Evolutionary conservation across 2,329 filamentous ascomycete genomes (phyloP), one percentile per base, ranked within the genome.

Genomic region (Sarocladium kiliense): DNA sequence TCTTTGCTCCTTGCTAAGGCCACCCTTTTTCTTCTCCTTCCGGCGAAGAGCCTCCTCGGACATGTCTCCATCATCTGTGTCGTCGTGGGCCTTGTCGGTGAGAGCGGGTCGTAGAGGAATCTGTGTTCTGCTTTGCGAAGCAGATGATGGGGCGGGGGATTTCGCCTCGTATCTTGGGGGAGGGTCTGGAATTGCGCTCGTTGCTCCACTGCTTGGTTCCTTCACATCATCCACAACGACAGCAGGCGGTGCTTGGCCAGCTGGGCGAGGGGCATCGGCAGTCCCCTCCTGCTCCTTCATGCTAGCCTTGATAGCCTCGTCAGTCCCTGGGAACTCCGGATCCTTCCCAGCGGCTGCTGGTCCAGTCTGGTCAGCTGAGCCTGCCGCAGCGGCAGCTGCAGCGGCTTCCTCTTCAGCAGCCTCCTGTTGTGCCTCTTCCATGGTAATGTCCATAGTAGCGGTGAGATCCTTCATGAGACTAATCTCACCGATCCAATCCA

Each of bases 391-490:
- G 59, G 84, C 81, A 54, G 71, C 71, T 14, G 73, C 74, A 21
- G 73, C 75, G n/a, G 77, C 76, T 2, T 75, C 76, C 16, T 80
- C 78, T 4, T 79, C 80, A 36, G 79, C 75, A 26, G 77, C 77
- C 2, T 75, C 74, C 45, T 82, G 85, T 58, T 87, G 84, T 62
- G 88, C 87, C 64, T 91, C 89, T 55, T 89, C 80, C 85, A 91
- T 93, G 19, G 91, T 92, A 62, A 99, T 97, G 66, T 99, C 94
- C 93, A 99, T 97, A 44, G 92, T 96, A 66, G 91, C 91, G 18
- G 93, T 97, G 55, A 99, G 80, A 67, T 99, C 94, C 77, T 97
- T 97, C 89, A 99, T 97, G 56, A 99, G 84, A 53, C 90, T 94
- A 63, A 99, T 96, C 79, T 99, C 94, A 62, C 94, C 94, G 66